Evolutionary conservation across 78 protist species (phyloP).

Genomic region (Monosiga brevicollis): DNA sequence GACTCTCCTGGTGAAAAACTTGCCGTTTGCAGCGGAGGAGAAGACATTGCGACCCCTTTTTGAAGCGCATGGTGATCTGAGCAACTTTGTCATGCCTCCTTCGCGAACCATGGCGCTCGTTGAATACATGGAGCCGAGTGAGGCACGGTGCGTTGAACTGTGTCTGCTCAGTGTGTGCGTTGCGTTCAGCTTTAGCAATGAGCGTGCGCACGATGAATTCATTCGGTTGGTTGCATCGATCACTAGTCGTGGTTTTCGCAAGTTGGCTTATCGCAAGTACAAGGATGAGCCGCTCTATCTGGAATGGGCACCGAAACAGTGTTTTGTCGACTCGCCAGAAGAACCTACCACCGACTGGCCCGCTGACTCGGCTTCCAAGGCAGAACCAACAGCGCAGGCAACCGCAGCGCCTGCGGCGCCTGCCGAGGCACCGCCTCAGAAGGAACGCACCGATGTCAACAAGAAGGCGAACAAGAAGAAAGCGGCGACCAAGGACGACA

Average conservation of each 20-base stretch:
- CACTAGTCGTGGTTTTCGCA: constrained; percentile 64
- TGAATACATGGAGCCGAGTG: constrained; percentile 56
- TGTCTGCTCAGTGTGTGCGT: too few relatives aligned
- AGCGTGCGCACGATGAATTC: too few relatives aligned
- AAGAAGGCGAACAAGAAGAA: too few relatives aligned
- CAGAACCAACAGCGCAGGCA: background rate
- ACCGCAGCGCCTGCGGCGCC: background rate
- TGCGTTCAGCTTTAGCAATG: too few relatives aligned
- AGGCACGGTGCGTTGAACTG: constrained; percentile 44
- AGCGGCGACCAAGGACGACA: too few relatives aligned
- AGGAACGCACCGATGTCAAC: too few relatives aligned
- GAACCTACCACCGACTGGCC: background rate
- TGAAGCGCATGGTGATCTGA: constrained; percentile 32
- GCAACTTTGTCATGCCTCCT: constrained; percentile 55
- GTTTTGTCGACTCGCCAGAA: background rate
- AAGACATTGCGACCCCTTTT: constrained; percentile 46
- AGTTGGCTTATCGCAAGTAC: constrained; percentile 72
- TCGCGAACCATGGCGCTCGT: constrained; percentile 67
- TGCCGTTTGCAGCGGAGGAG: constrained; percentile 38
- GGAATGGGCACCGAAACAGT: constrained; percentile 87
- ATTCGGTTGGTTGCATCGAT: too few relatives aligned
- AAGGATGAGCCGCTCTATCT: constrained; percentile 77
- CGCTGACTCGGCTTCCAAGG: background rate
- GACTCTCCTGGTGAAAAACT: constrained; percentile 88
- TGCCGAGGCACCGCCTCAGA: background rate